Evolutionary conservation across 179 eudicot species (phyloP).

Genomic region (Carnegiea gigantea): DNA sequence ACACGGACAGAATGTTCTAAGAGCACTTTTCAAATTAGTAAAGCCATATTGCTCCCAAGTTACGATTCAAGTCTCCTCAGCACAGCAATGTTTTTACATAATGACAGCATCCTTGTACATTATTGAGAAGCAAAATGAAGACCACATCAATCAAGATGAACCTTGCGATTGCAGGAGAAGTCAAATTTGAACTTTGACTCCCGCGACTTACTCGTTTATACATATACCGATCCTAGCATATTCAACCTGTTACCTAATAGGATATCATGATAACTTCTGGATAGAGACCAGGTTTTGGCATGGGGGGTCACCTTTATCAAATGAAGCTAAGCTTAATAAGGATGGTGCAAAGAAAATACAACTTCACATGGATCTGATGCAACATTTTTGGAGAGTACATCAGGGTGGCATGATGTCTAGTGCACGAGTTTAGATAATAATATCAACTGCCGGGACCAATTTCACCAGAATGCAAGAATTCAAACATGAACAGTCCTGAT

Average conservation of each 20-base stretch:
- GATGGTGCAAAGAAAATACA: constrained; percentile 1
- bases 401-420: too few species aligned
- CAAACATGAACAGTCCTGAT: neutral
- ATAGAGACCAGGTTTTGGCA: constrained; percentile 8
- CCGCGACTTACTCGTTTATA: neutral
- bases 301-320: constrained; percentile 11
- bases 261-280: neutral
- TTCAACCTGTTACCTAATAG: constrained; percentile 2
- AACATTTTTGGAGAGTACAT: constrained; percentile 14
- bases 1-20: neutral
- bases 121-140: neutral
- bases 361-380: constrained; percentile 20
- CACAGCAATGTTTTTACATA: neutral
- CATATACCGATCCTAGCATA: constrained; percentile 1
- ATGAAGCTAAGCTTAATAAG: constrained; percentile 8
- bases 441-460: constrained; percentile 12
- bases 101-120: neutral
- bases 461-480: neutral
- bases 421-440: neutral
- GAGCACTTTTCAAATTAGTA: neutral
- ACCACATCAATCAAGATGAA: neutral
- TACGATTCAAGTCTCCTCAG: neutral
- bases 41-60: neutral
- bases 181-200: neutral
- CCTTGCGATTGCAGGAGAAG: neutral